Evolutionary conservation across 768 basidiomycete species (phyloP).

Genomic region (Mycena filopes): DNA sequence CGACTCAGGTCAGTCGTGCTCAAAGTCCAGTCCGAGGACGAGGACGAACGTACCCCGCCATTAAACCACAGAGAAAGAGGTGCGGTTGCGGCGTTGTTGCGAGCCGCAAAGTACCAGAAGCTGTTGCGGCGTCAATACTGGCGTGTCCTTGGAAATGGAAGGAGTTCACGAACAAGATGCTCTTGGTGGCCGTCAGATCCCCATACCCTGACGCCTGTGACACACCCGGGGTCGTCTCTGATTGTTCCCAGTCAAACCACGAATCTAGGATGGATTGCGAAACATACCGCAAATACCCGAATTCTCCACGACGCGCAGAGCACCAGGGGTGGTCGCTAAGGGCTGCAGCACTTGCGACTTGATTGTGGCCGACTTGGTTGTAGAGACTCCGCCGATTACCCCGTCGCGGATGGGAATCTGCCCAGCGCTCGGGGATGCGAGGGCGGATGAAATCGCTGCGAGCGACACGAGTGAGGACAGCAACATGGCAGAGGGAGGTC

Average conservation of each 20-base stretch:
- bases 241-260: background rate
- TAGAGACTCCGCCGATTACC: conserved; percentile 55
- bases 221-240: conserved; percentile 42
- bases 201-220: conserved; percentile 56
- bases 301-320: conserved; percentile 14
- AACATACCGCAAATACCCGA: conserved; percentile 28
- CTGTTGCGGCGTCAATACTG: conserved; percentile 41
- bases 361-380: background rate
- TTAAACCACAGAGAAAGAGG: conserved; percentile 78
- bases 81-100: conserved; percentile 68
- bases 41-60: conserved; percentile 63
- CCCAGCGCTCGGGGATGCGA: conserved; percentile 34
- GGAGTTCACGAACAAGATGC: conserved; percentile 46
- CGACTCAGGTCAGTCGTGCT: too few species aligned
- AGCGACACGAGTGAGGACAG: conserved; percentile 30
- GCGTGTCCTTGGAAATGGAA: conserved; percentile 26
- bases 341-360: conserved; percentile 22
- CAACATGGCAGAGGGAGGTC: conserved; percentile 29
- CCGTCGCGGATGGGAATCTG: conserved; percentile 63
- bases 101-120: conserved; percentile 78
- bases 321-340: conserved; percentile 35
- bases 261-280: background rate
- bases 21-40: conserved; percentile 1
- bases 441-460: conserved; percentile 19
- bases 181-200: conserved; percentile 49